Conservation (phyloP, 116 monocot species). For the Cymodocea nodosa region DNA sequence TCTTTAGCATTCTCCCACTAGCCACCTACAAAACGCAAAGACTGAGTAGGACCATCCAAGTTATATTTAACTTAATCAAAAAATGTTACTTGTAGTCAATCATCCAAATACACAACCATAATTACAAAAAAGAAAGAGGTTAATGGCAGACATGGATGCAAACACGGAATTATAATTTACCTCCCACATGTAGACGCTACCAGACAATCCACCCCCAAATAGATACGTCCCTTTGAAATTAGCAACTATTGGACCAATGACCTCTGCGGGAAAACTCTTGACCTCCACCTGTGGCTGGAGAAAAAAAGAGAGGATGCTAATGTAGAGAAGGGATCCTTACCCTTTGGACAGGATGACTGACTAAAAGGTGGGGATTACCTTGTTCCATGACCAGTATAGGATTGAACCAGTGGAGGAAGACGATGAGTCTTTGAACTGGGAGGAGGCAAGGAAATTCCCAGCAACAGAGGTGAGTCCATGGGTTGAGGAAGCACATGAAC, state of each 20-base stretch:
- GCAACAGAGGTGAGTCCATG: constrained; percentile 50
- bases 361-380: constrained; percentile 14
- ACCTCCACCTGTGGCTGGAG: constrained; percentile 62
- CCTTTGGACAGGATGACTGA: not conserved
- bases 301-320: not conserved
- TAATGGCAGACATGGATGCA: not conserved
- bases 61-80: too few species aligned
- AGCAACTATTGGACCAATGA: constrained; percentile 50
- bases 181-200: constrained; percentile 81
- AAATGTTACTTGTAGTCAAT: not conserved
- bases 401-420: constrained; percentile 37
- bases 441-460: constrained; percentile 54
- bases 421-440: constrained; percentile 36
- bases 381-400: constrained; percentile 76
- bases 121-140: not conserved
- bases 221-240: constrained; percentile 63
- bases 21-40: constrained; percentile 32
- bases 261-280: constrained; percentile 73
- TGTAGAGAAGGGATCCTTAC: not conserved
- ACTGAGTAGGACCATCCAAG: too few species aligned
- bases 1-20: constrained; percentile 71
- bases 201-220: constrained; percentile 65
- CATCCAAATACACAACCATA: not conserved
- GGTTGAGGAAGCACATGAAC: constrained; percentile 49
- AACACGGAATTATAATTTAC: constrained; percentile 9